Conservation (phyloP, 2,329 filamentous ascomycete species). For the Thermomyces lanuginosus region DNA sequence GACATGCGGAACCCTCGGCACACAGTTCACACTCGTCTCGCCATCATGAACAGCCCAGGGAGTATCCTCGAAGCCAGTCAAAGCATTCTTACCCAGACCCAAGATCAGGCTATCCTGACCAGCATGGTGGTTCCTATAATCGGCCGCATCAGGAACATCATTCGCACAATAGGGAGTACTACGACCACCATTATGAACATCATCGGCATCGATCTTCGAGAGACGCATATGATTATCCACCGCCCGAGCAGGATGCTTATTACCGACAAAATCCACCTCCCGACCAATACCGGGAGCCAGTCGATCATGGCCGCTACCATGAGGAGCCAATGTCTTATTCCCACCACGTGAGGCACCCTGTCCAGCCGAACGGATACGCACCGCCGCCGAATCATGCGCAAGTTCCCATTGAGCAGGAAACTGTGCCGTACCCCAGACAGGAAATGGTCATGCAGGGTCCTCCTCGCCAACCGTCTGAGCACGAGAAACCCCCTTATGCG, state of each 20-base stretch:
- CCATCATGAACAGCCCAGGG: no score
- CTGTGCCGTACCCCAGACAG: constrained; percentile 16
- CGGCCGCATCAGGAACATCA: constrained; percentile 1
- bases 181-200: constrained; percentile 1
- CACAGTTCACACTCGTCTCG: no score
- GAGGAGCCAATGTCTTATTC: constrained; percentile 3
- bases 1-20: no score
- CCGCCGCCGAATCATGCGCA: no score
- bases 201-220: no score
- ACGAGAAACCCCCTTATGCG: constrained; percentile 23
- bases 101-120: constrained; percentile 2
- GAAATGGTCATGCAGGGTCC: constrained; percentile 17
- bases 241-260: constrained; percentile 1
- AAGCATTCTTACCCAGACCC: constrained; percentile 11
- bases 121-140: constrained; percentile 3
- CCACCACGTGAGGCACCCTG: no score
- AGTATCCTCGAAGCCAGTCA: constrained; percentile 8
- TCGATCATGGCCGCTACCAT: constrained; percentile 3
- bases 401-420: constrained; percentile 9
- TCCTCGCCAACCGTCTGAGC: constrained; percentile 12
- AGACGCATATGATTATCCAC: constrained; percentile 2
- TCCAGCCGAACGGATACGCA: no score
- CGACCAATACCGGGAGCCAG: constrained; percentile 1
- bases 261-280: neutral
- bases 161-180: constrained; percentile 2